Conservation (phyloP, 306 rosid genomes). For the Begonia loranthoides region DNA sequence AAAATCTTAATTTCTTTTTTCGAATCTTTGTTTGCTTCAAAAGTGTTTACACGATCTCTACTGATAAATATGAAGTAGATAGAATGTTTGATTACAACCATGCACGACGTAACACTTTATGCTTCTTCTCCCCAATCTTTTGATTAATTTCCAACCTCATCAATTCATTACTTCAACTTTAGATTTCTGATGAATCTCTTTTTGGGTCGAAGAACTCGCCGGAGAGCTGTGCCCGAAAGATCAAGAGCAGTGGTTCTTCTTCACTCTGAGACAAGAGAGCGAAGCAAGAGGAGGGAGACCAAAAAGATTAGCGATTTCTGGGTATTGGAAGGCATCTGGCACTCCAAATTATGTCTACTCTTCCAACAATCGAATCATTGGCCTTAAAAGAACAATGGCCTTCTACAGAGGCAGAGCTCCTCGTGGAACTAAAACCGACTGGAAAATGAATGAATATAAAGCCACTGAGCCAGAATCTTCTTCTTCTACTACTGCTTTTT, state of each 20-base stretch:
- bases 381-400: conserved; percentile 73
- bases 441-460: conserved; percentile 93
- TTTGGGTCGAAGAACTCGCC: conserved; percentile 29
- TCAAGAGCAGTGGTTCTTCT: conserved; percentile 79
- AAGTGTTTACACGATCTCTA: too few relatives aligned
- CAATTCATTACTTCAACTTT: too few relatives aligned
- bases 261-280: conserved; percentile 66
- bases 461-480: conserved; percentile 14
- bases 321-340: conserved; percentile 91
- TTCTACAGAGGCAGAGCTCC: conserved; percentile 82
- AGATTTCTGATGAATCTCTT: background rate
- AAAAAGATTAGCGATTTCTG: conserved; percentile 45
- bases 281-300: conserved; percentile 89
- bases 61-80: too few relatives aligned
- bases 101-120: too few relatives aligned
- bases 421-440: conserved; percentile 51
- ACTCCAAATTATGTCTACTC: conserved; percentile 65
- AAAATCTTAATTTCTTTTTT: background rate
- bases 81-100: too few relatives aligned
- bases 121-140: background rate
- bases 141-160: too few relatives aligned
- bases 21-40: too few relatives aligned
- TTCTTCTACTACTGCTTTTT: conserved; percentile 10
- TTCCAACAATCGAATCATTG: conserved; percentile 36
- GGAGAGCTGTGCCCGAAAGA: conserved; percentile 51